Evolutionary conservation across 805 yeast genomes (phyloP), one percentile per base, ranked within the genome.

Genomic region (Scheffersomyces coipomensis): DNA sequence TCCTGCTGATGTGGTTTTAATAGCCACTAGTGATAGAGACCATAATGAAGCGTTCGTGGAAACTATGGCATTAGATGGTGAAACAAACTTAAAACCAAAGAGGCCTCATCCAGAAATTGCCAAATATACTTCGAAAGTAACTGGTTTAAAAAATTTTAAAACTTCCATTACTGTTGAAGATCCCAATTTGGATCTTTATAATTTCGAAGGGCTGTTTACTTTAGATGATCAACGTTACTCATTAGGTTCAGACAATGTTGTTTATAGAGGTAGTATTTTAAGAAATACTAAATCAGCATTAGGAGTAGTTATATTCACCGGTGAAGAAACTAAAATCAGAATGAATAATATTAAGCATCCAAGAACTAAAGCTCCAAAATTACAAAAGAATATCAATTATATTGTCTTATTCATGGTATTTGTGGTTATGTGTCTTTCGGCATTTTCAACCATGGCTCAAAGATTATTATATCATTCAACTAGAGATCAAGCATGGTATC

Each of bases 41-140:
- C 77, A 81, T 41, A 74, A 76, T 26, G 78, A 74, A 38, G 77
- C 87, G 1, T 87, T 79, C 47, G 81, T 90, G 15, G 99, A 93
- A 60, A 93, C 99, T 1, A 89, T 91, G 91, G 99, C 96, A 1
- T 71, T 93, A 35, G 99, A 93, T 62, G 99, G 99, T 36, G 99
- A 93, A 61, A 93, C 98, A 0, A 91, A 89, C 56, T 69, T 93
- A 44, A 93, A 93, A 59, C 73, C 86, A 6, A 81, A 79, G 50
- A 64, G 67, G 15, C 86, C 96, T 0, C 85, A 83, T 45, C 69
- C 75, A 2, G 86, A 81, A 44, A 49, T 91, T 2, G 72, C 81
- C 29, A 74, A 75, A 12, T 46, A 61, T 9, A 68, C 83, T 31
- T 65, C 72, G 17, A 65, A 72, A 2, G 83, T 79, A 0, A 58